Evolutionary conservation across 768 basidiomycete species (phyloP).

Genomic region (Tephrocybe sp.): DNA sequence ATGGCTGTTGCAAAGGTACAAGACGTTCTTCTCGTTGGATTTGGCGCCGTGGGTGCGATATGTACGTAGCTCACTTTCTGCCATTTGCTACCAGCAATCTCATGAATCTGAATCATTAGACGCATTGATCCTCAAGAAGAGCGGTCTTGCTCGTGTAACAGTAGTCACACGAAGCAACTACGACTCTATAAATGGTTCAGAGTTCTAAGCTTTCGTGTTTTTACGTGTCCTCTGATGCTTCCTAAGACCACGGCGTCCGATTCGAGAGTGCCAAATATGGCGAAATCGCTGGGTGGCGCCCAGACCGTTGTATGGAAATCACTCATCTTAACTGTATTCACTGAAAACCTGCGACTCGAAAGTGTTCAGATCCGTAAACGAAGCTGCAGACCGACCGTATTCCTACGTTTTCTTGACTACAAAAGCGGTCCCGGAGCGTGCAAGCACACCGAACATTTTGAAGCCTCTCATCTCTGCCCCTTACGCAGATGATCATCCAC

Average conservation of each 20-base stretch:
- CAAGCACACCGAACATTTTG: conserved; percentile 55
- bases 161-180: conserved; percentile 77
- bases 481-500: conserved; percentile 43
- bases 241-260: conserved; percentile 51
- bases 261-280: conserved; percentile 65
- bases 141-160: conserved; percentile 64
- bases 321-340: not conserved
- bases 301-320: conserved; percentile 54
- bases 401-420: conserved; percentile 67
- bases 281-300: conserved; percentile 56
- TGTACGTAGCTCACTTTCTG: conserved; percentile 38
- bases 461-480: conserved; percentile 50
- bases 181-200: conserved; percentile 47
- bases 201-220: not conserved
- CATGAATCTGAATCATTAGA: conserved; percentile 34
- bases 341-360: not conserved
- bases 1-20: conserved; percentile 11
- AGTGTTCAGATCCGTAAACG: conserved; percentile 61
- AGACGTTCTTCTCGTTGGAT: conserved; percentile 61
- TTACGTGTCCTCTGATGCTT: not conserved
- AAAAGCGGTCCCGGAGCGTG: conserved; percentile 72
- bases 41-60: conserved; percentile 65
- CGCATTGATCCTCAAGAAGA: conserved; percentile 54
- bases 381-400: conserved; percentile 64
- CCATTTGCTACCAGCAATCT: not conserved